phyloP scores from a whole-genome alignment of 75 land plant genomes.

The Sequoiadendron giganteum region DNA sequence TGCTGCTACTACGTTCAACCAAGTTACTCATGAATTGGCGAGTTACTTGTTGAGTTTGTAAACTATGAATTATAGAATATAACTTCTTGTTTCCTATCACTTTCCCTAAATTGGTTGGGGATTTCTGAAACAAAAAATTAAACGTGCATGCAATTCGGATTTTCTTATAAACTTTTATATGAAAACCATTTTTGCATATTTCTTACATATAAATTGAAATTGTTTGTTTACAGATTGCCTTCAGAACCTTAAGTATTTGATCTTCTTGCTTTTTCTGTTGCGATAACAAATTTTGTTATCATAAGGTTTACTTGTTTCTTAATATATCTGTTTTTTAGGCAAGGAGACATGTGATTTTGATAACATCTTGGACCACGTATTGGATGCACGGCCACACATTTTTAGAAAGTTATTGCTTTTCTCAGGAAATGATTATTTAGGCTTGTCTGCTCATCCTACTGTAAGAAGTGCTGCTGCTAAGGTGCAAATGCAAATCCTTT shows the following conservation, averaged over 20 bases:
- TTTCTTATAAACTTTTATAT: neutral
- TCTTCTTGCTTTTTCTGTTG: neutral
- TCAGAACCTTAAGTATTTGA: neutral
- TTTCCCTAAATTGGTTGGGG: neutral
- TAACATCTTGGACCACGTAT: constrained; percentile 16
- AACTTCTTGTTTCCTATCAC: neutral
- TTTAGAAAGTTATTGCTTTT: constrained; percentile 67
- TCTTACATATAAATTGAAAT: neutral
- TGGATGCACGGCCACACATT: neutral
- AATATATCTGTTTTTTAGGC: constrained; percentile 22
- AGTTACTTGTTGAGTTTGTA: no score
- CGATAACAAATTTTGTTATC: neutral
- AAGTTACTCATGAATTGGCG: no score
- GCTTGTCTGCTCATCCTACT: constrained; percentile 86
- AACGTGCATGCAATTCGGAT: neutral
- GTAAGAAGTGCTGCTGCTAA: constrained; percentile 77
- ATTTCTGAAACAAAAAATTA: neutral
- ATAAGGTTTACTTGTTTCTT: neutral
- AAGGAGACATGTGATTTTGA: constrained; percentile 30
- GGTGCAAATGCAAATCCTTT: constrained; percentile 30
- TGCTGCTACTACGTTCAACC: no score
- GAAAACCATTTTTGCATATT: neutral
- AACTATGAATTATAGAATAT: no score
- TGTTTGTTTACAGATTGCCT: neutral
- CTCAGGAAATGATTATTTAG: constrained; percentile 97